phyloP scores from a whole-genome alignment of 2,329 filamentous ascomycete genomes.

The Claviceps africana region DNA sequence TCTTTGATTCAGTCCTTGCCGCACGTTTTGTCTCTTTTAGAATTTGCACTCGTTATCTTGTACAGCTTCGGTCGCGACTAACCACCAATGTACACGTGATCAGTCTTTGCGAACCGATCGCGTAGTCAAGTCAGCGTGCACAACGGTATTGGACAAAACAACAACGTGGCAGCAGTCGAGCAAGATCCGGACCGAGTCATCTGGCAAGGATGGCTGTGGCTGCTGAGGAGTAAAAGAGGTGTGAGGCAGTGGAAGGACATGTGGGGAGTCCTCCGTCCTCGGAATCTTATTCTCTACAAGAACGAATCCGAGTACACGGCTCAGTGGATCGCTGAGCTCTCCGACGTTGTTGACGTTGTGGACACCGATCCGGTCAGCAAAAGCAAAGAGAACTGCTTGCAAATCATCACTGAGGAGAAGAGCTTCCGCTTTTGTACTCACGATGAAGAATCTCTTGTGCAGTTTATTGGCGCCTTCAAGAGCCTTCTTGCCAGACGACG shows the following conservation, averaged over 20 bases:
- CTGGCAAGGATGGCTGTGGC: slow-evolving; percentile 81
- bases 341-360: slow-evolving; percentile 73
- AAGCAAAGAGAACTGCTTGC: slow-evolving; percentile 75
- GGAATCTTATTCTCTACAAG: slow-evolving; percentile 82
- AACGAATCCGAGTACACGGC: slow-evolving; percentile 83
- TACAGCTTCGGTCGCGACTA: background rate
- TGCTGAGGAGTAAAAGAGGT: slow-evolving; percentile 68
- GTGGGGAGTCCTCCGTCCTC: slow-evolving; percentile 81
- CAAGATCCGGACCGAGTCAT: slow-evolving; percentile 76
- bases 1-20: background rate
- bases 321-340: slow-evolving; percentile 64
- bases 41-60: background rate
- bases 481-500: slow-evolving; percentile 62
- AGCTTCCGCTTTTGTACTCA: slow-evolving; percentile 62
- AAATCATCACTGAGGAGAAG: slow-evolving; percentile 88
- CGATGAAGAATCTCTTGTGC: slow-evolving; percentile 69
- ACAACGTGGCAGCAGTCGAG: slow-evolving; percentile 26
- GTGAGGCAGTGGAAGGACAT: slow-evolving; percentile 88
- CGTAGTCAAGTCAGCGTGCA: slow-evolving; percentile 47
- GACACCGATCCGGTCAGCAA: slow-evolving; percentile 80
- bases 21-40: background rate
- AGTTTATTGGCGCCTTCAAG: slow-evolving; percentile 83
- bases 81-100: background rate
- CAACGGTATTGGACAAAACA: slow-evolving; percentile 4
- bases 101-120: slow-evolving; percentile 31